Evolutionary conservation across 2,329 filamentous ascomycete species (phyloP).

Genomic region (Acrocalymma vagum): DNA sequence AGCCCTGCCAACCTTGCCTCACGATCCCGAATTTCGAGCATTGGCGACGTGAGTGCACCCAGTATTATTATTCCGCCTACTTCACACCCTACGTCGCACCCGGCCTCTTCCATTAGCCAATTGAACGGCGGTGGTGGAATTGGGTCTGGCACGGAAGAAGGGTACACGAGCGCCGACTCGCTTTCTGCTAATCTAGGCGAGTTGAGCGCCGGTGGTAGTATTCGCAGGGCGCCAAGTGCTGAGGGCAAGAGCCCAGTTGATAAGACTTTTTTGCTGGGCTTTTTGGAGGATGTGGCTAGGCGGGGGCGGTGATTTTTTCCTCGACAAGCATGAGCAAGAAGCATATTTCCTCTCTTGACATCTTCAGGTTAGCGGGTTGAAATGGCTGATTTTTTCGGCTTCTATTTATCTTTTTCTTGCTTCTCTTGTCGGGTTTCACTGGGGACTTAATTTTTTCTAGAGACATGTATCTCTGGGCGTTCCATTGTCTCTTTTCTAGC

Average conservation of each 20-base stretch:
- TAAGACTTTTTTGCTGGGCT: constrained; percentile 78
- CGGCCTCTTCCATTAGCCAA: constrained; percentile 7
- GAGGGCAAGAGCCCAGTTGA: constrained; percentile 64
- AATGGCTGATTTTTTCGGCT: too few species aligned
- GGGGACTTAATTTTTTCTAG: too few species aligned
- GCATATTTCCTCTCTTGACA: too few species aligned
- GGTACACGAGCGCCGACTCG: constrained; percentile 6
- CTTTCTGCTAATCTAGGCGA: neutral
- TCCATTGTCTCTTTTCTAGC: too few species aligned
- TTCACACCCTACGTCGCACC: constrained; percentile 16
- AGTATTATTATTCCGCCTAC: constrained; percentile 30
- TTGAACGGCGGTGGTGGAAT: constrained; percentile 2
- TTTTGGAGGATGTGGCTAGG: constrained; percentile 66
- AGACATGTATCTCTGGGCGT: too few species aligned
- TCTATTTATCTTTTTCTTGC: too few species aligned
- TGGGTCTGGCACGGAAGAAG: constrained; percentile 13
- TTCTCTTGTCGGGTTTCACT: too few species aligned
- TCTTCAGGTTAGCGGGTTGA: too few species aligned
- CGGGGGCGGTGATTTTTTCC: constrained; percentile 37
- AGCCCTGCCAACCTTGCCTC: constrained; percentile 37
- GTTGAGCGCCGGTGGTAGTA: constrained; percentile 7
- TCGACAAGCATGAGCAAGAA: too few species aligned
- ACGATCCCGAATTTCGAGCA: constrained; percentile 44
- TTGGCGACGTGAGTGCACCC: constrained; percentile 34
- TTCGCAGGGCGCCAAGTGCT: constrained; percentile 7